These are phyloP conservation scores for Apiospora koreana DNA, from an alignment of 2,329 filamentous ascomycete species.

Conservation along the genomic window DNA sequence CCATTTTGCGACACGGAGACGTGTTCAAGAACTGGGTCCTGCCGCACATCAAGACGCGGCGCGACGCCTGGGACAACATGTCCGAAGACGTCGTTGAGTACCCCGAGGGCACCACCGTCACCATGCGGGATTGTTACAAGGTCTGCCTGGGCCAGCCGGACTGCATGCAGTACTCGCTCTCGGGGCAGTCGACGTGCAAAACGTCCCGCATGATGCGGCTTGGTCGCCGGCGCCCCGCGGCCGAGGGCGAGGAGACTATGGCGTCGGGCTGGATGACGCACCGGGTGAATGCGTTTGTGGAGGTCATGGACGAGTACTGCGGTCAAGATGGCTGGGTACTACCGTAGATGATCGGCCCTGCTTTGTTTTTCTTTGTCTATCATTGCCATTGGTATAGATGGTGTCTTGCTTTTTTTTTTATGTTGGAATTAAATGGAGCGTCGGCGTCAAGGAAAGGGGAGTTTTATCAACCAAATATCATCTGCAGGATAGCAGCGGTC, in stretches of 20 bases:
- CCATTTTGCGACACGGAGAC: constrained; percentile 32
- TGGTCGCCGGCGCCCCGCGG: constrained; percentile 22
- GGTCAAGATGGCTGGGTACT: constrained; percentile 3
- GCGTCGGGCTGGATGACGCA: constrained; percentile 34
- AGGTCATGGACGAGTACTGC: constrained; percentile 25
- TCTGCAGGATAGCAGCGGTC: not conserved
- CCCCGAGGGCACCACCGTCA: constrained; percentile 13
- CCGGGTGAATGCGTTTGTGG: constrained; percentile 28
- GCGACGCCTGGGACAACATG: constrained; percentile 33
- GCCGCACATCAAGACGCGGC: constrained; percentile 24
- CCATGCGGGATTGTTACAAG: constrained; percentile 28
- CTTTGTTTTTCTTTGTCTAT: not conserved
- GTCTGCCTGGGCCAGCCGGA: constrained; percentile 26
- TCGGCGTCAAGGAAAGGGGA: not conserved
- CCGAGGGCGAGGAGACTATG: constrained; percentile 17
- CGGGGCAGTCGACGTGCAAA: constrained; percentile 26
- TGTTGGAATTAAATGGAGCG: not conserved
- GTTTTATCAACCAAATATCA: not conserved
- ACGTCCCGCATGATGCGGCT: constrained; percentile 27
- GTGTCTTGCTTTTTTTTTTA: not conserved
- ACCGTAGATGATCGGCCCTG: not conserved
- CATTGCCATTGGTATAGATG: not conserved
- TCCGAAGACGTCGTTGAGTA: constrained; percentile 25
- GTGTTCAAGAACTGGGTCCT: constrained; percentile 30
- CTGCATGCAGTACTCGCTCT: constrained; percentile 33